Evolutionary conservation across 139 green algal species (phyloP), one percentile per base, ranked within the genome.

Genomic region (Desmodesmus armatus): DNA sequence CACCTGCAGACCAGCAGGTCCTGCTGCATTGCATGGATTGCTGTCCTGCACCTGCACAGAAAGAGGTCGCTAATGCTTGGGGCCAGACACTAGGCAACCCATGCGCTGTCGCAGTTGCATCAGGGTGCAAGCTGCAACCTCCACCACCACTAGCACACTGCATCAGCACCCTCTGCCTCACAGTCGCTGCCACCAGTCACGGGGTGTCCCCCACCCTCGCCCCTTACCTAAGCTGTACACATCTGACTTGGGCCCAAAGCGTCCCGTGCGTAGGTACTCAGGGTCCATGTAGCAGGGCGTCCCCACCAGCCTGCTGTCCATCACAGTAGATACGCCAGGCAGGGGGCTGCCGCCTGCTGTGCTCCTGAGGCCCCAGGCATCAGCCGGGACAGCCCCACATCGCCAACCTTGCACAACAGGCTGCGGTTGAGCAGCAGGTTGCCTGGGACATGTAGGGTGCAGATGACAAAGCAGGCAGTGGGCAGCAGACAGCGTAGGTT

Each of bases 241-340:
- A 62, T 95, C 92, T 17, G 53, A 85, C 49, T 87, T 87, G 7
- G 89, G 79, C 25, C 84, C 86, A 78, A 87, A 92, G 67, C 89
- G 55, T 0, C 86, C 91, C 1, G 87, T 92, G 27, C 82, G 78
- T 41, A 93, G 58, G 89, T 94, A 95, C 83, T 93, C 91, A 3
- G 92, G 92, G 87, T 94, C 92, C 58, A 93, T 89, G 87, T 93
- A 95, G 9, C 79, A 73, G 0, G 89, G 87, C 13, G 89, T 94
- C 44, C 91, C 91, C 43, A 93, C 89, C 39, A 90, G 84, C 15
- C 84, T 73, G 41, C 80, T 87, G 78, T 93, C 90, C 66, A 90
- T 78, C 49, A 80, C 79, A 21, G 74, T 60, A 27, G 53, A 79
- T 44, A 33, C 55, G 2, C 67, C 21, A 47, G 9, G 67, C 47